Percentiles rank a stretch among this genome's conserved stretches.
phyloP scores from a whole-genome alignment of 2,329 filamentous ascomycete genomes.

The Huntiella moniliformis region DNA sequence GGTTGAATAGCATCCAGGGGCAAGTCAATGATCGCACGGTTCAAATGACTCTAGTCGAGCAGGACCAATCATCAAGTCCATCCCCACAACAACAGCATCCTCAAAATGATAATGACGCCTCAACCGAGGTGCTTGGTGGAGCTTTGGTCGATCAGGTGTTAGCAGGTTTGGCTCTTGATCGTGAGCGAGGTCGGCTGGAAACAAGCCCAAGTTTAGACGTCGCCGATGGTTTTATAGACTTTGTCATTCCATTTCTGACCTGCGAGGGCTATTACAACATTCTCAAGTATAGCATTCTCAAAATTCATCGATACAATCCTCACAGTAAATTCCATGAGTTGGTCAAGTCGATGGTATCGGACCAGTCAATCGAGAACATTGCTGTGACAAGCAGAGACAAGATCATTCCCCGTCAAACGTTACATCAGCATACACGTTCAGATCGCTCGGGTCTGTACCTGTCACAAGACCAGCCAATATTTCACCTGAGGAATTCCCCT shows the following conservation, averaged over 20 bases:
- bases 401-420: not conserved
- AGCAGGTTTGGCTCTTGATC: too few relatives aligned
- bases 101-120: too few relatives aligned
- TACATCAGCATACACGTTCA: not conserved
- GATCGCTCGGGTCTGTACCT: not conserved
- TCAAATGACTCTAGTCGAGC: too few relatives aligned
- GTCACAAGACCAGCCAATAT: not conserved
- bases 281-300: not conserved
- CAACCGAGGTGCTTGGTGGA: too few relatives aligned
- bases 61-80: too few relatives aligned
- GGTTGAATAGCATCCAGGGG: too few relatives aligned
- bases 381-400: not conserved
- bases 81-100: too few relatives aligned
- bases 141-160: too few relatives aligned
- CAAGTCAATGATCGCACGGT: too few relatives aligned
- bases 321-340: not conserved
- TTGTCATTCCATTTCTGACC: conserved; percentile 1
- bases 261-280: not conserved
- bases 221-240: not conserved
- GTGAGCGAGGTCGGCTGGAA: too few relatives aligned
- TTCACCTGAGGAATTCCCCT: not conserved
- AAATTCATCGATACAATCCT: not conserved
- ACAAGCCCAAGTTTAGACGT: too few relatives aligned
- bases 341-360: not conserved
- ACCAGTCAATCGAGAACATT: not conserved